Conservation (phyloP, 2,329 filamentous ascomycete species). For the Fusarium coffeatum region DNA sequence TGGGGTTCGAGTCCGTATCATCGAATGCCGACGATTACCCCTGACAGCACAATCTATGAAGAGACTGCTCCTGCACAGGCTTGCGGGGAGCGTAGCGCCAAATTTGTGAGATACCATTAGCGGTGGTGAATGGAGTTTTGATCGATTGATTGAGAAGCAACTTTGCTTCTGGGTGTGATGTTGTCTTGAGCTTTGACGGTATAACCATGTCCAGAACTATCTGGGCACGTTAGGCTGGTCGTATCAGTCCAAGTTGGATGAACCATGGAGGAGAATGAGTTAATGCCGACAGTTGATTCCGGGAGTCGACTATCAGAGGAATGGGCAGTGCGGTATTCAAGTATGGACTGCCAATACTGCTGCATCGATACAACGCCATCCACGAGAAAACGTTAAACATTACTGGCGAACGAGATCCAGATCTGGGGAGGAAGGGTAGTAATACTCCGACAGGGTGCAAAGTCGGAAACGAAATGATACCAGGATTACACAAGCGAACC, state of each 20-base stretch:
- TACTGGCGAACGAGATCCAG: neutral
- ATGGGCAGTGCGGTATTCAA: neutral
- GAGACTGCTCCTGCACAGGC: neutral
- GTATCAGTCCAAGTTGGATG: neutral
- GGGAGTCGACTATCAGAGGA: neutral
- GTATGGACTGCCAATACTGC: neutral
- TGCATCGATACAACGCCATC: neutral
- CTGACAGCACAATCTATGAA: conserved; percentile 21
- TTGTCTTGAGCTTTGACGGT: neutral
- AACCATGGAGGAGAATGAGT: neutral
- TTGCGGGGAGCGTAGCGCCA: neutral
- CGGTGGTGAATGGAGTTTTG: conserved; percentile 3
- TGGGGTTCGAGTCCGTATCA: conserved; percentile 35
- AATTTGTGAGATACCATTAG: neutral
- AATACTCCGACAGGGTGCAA: neutral
- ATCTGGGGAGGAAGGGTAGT: neutral
- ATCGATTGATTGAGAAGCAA: conserved; percentile 4
- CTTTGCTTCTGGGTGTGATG: neutral
- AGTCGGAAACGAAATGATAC: neutral
- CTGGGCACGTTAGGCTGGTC: neutral
- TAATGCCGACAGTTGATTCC: neutral
- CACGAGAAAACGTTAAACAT: neutral
- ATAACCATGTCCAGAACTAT: neutral
- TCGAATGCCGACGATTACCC: conserved; percentile 2
- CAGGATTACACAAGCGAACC: neutral